Base-by-base conservation (phyloP, 805 yeast species). In the Pichia phayaonensis region DNA sequence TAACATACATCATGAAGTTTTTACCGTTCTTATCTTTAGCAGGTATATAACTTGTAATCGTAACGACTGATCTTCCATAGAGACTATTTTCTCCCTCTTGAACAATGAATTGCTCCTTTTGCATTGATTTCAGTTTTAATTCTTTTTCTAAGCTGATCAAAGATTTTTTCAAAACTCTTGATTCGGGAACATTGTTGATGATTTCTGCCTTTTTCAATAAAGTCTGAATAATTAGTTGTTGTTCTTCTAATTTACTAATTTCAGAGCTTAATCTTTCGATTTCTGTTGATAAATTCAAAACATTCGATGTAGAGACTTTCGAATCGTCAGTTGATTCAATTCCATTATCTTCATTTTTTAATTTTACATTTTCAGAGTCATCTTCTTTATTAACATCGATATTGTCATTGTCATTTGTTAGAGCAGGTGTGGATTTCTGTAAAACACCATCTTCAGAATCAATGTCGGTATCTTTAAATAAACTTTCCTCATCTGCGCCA, bases 61-160 rank as follows among this genome's bases (percentile, higher is more conserved):
- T 63, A 0, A 84, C 76, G 26, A 72, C 64, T 0, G 90, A 78
- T 57, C 81, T 82, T 0, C 84, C 87, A 60, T 69, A 89, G 45
- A 90, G 71, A 55, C 88, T 82, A 61, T 84, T 86, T 40, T 86
- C 92, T 59, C 79, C 84, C 55, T 88, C 95, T 60, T 87, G 95
- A 2, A 90, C 86, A 47, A 85, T 77, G 57, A 80, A 83, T 61
- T 87, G 96, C 56, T 88, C 95, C 53, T 79, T 79, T 54, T 85
- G 84, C 36, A 86, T 68, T 59, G 86, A 90, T 56, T 85, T 86
- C 2, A 81, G 63, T 45, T 79, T 79, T n/a, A 89, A 74, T 60
- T 90, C 97, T 53, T 85, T 72, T 36, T 77, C 78, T 50, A 89
- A 72, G 50, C 88, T 80, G 16, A 75, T 57, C 45, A 79, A 77